Base-by-base conservation (phyloP, 2,329 filamentous ascomycete species). In the Fusarium illudens region DNA sequence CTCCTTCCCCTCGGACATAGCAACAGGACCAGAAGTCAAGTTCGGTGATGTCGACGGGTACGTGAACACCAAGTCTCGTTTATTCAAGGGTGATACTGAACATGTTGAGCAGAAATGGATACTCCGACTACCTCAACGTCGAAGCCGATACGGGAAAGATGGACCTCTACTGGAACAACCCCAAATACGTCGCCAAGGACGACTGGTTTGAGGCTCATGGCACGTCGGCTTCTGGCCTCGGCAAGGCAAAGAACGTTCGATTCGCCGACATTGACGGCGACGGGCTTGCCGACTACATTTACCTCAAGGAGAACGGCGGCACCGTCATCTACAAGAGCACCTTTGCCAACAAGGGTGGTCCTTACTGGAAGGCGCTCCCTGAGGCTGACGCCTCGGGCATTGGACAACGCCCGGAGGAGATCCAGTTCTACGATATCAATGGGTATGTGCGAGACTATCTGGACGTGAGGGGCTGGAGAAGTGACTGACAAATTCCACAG, bases 211-310 rank as follows among this genome's bases (percentile, higher is more conserved):
- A 59, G 3, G 52, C 59, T 9, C 39, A 53, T 11, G 67, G 64
- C 11, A 22, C 44, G 8, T 62, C 70, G 22, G 64, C 64, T 11
- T 51, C 54, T 27, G 70, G 68, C 0, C 58, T 68, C 1, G 70
- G 68, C 2, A 59, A 62, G 3, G 70, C 64, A 4, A 44, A 54
- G 4, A 59, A 64, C n/a, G 65, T 72, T 4, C 37, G 68, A 12
- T 59, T 72, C 30, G 71, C 68, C 6, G 71, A 73, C 30, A 69
- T 72, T 49, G 67, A 72, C n/a, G 68, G 71, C 6, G 71, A 73
- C 19, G 67, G 68, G 3, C 58, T 70, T 19, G 63, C 59, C 51
- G 64, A 70, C 36, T 70, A 70, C 48, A 69, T 71, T 22, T 59
- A 56, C 27, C 60, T 72, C 4, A 44, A 52, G 3, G n/a, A 50